Evolutionary conservation across 2,329 filamentous ascomycete species (phyloP), one percentile per base, ranked within the genome.

Genomic region (Aspergillus sergii): DNA sequence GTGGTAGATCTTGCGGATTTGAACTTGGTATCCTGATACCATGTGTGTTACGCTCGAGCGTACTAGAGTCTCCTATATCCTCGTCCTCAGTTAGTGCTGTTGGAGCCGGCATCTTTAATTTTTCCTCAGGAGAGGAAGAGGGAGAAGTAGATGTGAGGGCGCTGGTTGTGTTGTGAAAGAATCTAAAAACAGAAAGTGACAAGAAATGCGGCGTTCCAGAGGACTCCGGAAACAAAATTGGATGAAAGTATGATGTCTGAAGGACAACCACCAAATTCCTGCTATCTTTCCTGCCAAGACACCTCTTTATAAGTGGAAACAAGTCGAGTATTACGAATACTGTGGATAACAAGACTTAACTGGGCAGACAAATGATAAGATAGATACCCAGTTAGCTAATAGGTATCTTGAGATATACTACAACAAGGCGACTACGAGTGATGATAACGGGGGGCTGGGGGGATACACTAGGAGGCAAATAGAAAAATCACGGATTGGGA

Each of bases 11-110:
- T 26, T n/a, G 48, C 7, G 23, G 16, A 36, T 30, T n/a, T 28
- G 60, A 34, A 43, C 12, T 41, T 32, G 61, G 61, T 32, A 63
- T 63, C 23, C 28, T 32, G 28, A 63, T 28, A 26, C 41, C 58
- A 34, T 53, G 60, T 36, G 58, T 28, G 10, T 23, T 50, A 28
- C 60, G 48, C 36, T 57, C 45, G 48, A 61, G 43, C n/a, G 45
- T 46, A 23, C 51, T 46, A 53, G 57, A 57, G 21, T 21, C 30
- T 54, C 64, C 59, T 21, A 32, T 36, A n/a, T 63, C 59, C 12
- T 56, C 61, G 28, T 54, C 56, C 26, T 30, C 46, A 23, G 39
- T 19, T 9, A 23, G 34, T 5, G n/a, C 41, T 30, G 32, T 21
- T 19, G 32, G 34, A 12, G 6, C 21, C 16, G 50, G 41, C 63